phyloP scores from a whole-genome alignment of 2,329 filamentous ascomycete genomes.

The Thielaviopsis euricoi region DNA sequence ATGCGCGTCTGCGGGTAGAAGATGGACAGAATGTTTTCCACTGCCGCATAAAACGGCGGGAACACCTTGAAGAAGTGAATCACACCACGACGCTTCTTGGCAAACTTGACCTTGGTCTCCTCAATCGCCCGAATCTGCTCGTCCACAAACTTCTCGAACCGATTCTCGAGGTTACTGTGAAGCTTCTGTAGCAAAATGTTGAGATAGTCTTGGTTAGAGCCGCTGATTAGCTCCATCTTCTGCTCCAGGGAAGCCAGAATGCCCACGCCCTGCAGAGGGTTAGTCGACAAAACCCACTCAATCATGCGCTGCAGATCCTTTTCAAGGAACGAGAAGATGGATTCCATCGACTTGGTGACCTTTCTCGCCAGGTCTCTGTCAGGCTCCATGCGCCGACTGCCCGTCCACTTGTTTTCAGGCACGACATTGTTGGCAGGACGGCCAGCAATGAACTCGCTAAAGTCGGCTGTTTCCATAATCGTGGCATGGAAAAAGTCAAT shows the following conservation, averaged over 20 bases:
- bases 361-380: slow-evolving; percentile 73
- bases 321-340: slow-evolving; percentile 69
- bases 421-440: slow-evolving; percentile 11
- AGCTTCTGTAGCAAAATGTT: slow-evolving; percentile 65
- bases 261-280: slow-evolving; percentile 79
- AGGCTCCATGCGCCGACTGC: slow-evolving; percentile 52
- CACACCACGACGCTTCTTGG: slow-evolving; percentile 94
- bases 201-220: slow-evolving; percentile 87
- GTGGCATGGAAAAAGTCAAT: slow-evolving; percentile 94
- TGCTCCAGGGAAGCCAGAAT: slow-evolving; percentile 67
- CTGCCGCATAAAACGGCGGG: slow-evolving; percentile 63
- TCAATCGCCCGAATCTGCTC: slow-evolving; percentile 92
- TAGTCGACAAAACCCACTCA: slow-evolving; percentile 65
- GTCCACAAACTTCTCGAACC: slow-evolving; percentile 81
- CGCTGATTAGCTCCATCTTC: slow-evolving; percentile 61
- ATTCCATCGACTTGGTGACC: slow-evolving; percentile 76
- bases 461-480: slow-evolving; percentile 68
- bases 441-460: slow-evolving; percentile 59
- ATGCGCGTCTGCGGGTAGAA: slow-evolving; percentile 39
- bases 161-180: slow-evolving; percentile 53
- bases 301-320: slow-evolving; percentile 63
- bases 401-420: slow-evolving; percentile 13
- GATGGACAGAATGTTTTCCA: slow-evolving; percentile 66
- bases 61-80: slow-evolving; percentile 92
- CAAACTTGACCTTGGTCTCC: slow-evolving; percentile 86